A percentile compares a stretch with the other conserved stretches of the same genome.
phyloP scores from a whole-genome alignment of 805 yeast species.

The Metschnikowia lunata region DNA sequence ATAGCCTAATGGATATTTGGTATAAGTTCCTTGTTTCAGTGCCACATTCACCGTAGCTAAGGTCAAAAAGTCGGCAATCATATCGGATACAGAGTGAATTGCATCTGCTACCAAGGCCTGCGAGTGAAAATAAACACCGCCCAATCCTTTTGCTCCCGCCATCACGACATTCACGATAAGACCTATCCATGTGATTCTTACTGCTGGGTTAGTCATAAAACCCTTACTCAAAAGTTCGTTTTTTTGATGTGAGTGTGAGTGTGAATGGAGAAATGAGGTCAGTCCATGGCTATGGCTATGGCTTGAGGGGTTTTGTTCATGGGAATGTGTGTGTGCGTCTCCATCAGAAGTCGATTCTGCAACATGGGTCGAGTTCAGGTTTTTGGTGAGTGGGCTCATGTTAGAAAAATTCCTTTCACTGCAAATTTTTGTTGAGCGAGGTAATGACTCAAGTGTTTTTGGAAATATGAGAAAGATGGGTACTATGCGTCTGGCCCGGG shows the following conservation, averaged over 20 bases:
- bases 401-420: neutral
- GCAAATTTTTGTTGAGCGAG: neutral
- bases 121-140: constrained; percentile 91
- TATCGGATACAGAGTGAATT: constrained; percentile 85
- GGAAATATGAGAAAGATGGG: too few species aligned
- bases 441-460: too few species aligned
- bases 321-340: neutral
- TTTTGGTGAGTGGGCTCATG: neutral
- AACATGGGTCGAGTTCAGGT: neutral
- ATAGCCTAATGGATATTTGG: constrained; percentile 76
- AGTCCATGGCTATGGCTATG: constrained; percentile 15
- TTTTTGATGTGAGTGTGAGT: constrained; percentile 34
- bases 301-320: neutral
- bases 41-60: constrained; percentile 83
- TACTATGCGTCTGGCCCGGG: too few species aligned
- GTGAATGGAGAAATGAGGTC: constrained; percentile 24
- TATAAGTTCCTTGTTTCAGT: constrained; percentile 49
- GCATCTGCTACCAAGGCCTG: constrained; percentile 94
- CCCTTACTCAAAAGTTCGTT: constrained; percentile 33
- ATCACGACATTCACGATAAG: constrained; percentile 75
- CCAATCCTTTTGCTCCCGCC: constrained; percentile 82
- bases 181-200: constrained; percentile 90
- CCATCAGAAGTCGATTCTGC: too few species aligned
- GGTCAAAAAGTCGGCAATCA: constrained; percentile 85
- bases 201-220: constrained; percentile 66